Percentiles rank a stretch among this genome's conserved stretches.
These are phyloP conservation scores for Neofusicoccum laricinum DNA, from an alignment of 2,329 filamentous ascomycete species.

Conservation along the genomic window DNA sequence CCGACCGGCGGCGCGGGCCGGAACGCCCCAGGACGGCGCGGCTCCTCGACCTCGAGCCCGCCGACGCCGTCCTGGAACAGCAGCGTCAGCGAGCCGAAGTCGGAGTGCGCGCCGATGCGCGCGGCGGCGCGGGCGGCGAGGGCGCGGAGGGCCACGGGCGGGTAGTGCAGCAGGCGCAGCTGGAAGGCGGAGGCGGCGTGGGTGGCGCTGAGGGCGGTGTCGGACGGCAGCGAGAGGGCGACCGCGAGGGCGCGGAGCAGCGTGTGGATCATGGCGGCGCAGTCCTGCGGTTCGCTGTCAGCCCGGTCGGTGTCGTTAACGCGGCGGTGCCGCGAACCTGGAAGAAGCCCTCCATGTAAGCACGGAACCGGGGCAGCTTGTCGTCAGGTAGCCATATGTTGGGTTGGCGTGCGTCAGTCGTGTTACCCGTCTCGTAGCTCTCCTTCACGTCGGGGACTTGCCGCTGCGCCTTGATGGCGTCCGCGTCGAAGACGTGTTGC, in stretches of 20 bases:
- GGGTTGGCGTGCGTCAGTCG: slow-evolving; percentile 27
- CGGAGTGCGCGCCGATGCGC: slow-evolving; percentile 42
- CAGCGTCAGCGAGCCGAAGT: slow-evolving; percentile 42
- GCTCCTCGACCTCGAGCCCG: slow-evolving; percentile 39
- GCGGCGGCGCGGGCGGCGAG: slow-evolving; percentile 24
- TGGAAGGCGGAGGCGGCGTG: slow-evolving; percentile 32
- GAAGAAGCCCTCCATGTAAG: slow-evolving; percentile 29
- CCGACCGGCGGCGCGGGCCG: slow-evolving; percentile 29
- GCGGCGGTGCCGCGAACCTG: slow-evolving; percentile 17
- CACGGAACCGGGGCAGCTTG: slow-evolving; percentile 37
- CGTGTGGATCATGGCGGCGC: slow-evolving; percentile 20
- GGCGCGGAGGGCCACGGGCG: slow-evolving; percentile 28
- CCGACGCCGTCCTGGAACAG: slow-evolving; percentile 43
- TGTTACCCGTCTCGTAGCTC: slow-evolving; percentile 33
- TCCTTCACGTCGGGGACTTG: slow-evolving; percentile 33
- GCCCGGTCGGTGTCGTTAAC: no score
- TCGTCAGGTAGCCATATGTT: slow-evolving; percentile 43
- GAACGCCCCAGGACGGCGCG: slow-evolving; percentile 27
- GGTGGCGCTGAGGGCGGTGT: slow-evolving; percentile 22
- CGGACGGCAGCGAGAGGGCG: slow-evolving; percentile 21
- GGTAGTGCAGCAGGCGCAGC: slow-evolving; percentile 40
- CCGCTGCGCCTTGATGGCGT: slow-evolving; percentile 22
- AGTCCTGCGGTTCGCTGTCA: no score
- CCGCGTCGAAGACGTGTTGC: slow-evolving; percentile 27
- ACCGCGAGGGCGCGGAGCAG: slow-evolving; percentile 29